Percentiles rank a stretch among this genome's conserved stretches.
These are phyloP conservation scores for Jaltomata sinuosa DNA, from an alignment of 257 asterid genomes.

Conservation along the genomic window DNA sequence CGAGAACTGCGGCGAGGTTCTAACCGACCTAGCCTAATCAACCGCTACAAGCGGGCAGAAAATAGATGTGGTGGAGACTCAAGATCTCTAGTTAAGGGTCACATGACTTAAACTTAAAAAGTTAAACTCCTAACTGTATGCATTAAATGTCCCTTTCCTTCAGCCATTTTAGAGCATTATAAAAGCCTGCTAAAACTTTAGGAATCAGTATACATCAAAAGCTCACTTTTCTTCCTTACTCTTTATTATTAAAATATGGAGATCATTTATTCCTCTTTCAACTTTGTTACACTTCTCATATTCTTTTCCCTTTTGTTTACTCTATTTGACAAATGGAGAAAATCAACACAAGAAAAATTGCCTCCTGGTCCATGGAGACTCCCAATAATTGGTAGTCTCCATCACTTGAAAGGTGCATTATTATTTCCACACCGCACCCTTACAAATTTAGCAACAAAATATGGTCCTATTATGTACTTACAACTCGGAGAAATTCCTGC, in stretches of 20 bases:
- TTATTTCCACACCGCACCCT: neutral
- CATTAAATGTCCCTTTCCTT: neutral
- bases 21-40: too few species aligned
- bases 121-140: neutral
- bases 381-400: conserved; percentile 22
- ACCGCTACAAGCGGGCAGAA: too few species aligned
- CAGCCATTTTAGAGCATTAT: neutral
- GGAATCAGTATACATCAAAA: neutral
- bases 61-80: too few species aligned
- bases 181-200: neutral
- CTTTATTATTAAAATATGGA: neutral
- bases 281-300: neutral
- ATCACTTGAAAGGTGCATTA: conserved; percentile 1
- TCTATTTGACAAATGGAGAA: neutral
- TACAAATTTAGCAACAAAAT: neutral
- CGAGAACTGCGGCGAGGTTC: too few species aligned
- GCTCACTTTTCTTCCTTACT: neutral
- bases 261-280: neutral
- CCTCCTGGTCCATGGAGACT: conserved; percentile 31
- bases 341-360: neutral
- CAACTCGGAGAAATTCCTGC: neutral
- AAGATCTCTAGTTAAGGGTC: too few species aligned
- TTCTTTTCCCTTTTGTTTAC: neutral
- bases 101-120: too few species aligned
- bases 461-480: neutral